Evolutionary conservation across 495 filamentous ascomycete genomes (phyloP).

Genomic region (Hypoxylon crocopeplum): DNA sequence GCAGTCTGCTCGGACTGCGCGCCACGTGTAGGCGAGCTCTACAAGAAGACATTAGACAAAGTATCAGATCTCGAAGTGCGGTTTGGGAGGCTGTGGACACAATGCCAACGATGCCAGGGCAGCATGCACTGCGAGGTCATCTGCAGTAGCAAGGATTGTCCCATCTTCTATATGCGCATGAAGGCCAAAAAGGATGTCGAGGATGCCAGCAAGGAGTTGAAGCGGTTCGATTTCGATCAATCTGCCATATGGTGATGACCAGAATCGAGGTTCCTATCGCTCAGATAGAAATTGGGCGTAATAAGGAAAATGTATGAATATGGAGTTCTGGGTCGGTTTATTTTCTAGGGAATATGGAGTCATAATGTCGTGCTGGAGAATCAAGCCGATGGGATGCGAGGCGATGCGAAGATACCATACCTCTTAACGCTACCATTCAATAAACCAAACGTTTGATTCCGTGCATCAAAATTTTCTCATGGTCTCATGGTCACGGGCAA

Average conservation of each 20-base stretch:
- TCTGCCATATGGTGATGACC: slow-evolving; percentile 53
- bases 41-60: slow-evolving; percentile 86
- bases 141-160: slow-evolving; percentile 93
- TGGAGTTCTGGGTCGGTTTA: slow-evolving; percentile 18
- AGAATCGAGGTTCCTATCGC: slow-evolving; percentile 1
- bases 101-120: slow-evolving; percentile 97
- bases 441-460: background rate
- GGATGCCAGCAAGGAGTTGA: slow-evolving; percentile 89
- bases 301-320: slow-evolving; percentile 12
- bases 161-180: slow-evolving; percentile 99
- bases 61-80: slow-evolving; percentile 90
- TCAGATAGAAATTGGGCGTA: slow-evolving; percentile 9
- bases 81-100: slow-evolving; percentile 94
- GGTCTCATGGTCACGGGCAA: background rate
- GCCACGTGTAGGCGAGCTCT: slow-evolving; percentile 87
- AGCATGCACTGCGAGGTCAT: slow-evolving; percentile 98
- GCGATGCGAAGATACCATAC: slow-evolving; percentile 23
- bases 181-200: slow-evolving; percentile 99
- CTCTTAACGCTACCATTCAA: slow-evolving; percentile 11
- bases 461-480: background rate
- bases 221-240: slow-evolving; percentile 85
- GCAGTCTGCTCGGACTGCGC: slow-evolving; percentile 88
- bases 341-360: background rate
- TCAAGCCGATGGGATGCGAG: background rate
- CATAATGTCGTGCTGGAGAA: slow-evolving; percentile 3